Evolutionary conservation across 1,139 yeast genomes (phyloP).

Genomic region (Fermentozyma sake): DNA sequence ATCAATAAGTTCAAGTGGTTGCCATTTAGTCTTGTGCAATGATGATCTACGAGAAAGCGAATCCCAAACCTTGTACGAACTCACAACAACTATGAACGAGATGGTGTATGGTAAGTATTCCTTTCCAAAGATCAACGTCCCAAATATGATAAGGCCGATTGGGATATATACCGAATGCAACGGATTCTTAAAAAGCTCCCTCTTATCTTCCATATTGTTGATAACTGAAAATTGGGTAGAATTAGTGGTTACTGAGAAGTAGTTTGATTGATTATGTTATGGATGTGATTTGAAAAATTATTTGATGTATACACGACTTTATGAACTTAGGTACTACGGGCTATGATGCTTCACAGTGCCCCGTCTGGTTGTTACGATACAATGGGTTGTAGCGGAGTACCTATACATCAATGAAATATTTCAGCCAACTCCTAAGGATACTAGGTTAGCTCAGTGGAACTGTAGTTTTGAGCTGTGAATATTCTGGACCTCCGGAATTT

Average conservation of each 20-base stretch:
- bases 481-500: too few species aligned
- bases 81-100: slow-evolving; percentile 40
- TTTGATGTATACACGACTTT: too few species aligned
- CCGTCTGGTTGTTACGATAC: too few species aligned
- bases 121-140: slow-evolving; percentile 52
- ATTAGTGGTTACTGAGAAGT: slow-evolving; percentile 2
- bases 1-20: slow-evolving; percentile 62
- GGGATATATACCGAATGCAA: slow-evolving; percentile 75
- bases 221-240: neutral
- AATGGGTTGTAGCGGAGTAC: too few species aligned
- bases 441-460: too few species aligned
- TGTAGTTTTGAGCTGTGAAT: too few species aligned
- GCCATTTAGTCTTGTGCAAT: slow-evolving; percentile 51
- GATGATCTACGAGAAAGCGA: slow-evolving; percentile 50
- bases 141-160: slow-evolving; percentile 53
- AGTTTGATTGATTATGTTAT: too few species aligned
- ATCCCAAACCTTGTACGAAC: slow-evolving; percentile 41
- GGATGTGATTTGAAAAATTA: too few species aligned
- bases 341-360: too few species aligned
- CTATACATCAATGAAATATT: too few species aligned
- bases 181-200: slow-evolving; percentile 55
- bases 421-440: too few species aligned
- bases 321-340: too few species aligned
- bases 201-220: slow-evolving; percentile 35
- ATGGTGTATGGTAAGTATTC: slow-evolving; percentile 49